Percentiles rank a stretch among this genome's conserved stretches.
These are phyloP conservation scores for Talaromyces sp. DNA, from an alignment of 2,329 filamentous ascomycete species.

Conservation along the genomic window DNA sequence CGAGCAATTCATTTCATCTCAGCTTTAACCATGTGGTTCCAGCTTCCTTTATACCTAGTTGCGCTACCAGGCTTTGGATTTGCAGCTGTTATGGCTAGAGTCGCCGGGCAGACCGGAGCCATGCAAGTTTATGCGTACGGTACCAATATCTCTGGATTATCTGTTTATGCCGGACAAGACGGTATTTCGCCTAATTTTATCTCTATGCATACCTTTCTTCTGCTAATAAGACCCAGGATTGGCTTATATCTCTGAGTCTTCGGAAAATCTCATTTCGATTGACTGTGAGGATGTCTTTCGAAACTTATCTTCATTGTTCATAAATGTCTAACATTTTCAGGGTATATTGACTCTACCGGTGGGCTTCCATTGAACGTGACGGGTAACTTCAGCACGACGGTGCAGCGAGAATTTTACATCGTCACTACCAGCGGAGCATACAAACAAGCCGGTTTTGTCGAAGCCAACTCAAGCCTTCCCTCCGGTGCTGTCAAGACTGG, in stretches of 20 bases:
- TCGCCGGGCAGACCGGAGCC: neutral
- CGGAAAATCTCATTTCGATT: neutral
- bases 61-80: neutral
- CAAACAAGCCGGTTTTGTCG: neutral
- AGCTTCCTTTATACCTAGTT: neutral
- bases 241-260: neutral
- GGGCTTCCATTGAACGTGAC: neutral
- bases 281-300: neutral
- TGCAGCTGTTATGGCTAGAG: neutral
- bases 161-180: neutral
- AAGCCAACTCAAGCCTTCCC: neutral
- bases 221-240: neutral
- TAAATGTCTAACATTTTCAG: neutral
- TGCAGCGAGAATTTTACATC: neutral
- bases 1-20: neutral
- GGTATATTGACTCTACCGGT: neutral
- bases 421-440: neutral
- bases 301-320: neutral
- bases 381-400: neutral
- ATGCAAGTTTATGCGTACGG: neutral
- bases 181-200: neutral
- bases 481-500: neutral
- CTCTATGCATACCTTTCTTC: neutral
- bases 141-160: neutral
- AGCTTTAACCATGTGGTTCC: neutral